Evolutionary conservation across 495 filamentous ascomycete species (phyloP).

Genomic region (Hypomontagnella monticulosa): DNA sequence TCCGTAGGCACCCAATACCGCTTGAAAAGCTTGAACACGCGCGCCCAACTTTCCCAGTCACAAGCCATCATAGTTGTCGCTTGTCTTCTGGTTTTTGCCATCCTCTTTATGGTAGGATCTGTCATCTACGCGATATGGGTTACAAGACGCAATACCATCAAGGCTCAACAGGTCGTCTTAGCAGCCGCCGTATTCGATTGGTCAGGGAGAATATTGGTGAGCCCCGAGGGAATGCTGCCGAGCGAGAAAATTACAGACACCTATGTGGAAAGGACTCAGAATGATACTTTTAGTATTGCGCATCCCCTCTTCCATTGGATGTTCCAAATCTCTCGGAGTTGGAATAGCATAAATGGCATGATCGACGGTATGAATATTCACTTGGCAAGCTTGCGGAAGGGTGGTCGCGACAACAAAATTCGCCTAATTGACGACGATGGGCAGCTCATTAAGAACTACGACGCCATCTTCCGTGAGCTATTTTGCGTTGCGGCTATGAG

Average conservation of each 20-base stretch:
- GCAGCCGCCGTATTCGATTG: constrained; percentile 80
- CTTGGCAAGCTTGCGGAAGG: constrained; percentile 53
- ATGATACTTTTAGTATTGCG: constrained; percentile 77
- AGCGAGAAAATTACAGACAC: constrained; percentile 80
- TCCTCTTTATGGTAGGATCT: constrained; percentile 58
- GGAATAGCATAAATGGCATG: constrained; percentile 72
- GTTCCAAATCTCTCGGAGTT: constrained; percentile 80
- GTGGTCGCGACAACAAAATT: constrained; percentile 40
- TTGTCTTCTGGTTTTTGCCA: constrained; percentile 69
- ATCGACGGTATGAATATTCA: constrained; percentile 74
- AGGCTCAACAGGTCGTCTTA: constrained; percentile 81
- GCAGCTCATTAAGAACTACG: constrained; percentile 69
- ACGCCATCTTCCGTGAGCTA: constrained; percentile 81
- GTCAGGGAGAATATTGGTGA: constrained; percentile 80
- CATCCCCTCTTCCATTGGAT: constrained; percentile 91
- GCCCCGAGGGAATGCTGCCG: constrained; percentile 81
- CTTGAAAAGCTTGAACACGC: constrained; percentile 49
- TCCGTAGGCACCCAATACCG: constrained; percentile 74
- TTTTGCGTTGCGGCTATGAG: constrained; percentile 84
- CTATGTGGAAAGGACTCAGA: constrained; percentile 77
- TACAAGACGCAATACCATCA: constrained; percentile 64
- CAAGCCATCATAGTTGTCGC: constrained; percentile 70
- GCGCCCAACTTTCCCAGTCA: constrained; percentile 57
- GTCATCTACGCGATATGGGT: constrained; percentile 66
- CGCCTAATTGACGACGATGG: constrained; percentile 52